Conservation (phyloP, 202 grass and related monocot species). For the Zizania palustris region DNA sequence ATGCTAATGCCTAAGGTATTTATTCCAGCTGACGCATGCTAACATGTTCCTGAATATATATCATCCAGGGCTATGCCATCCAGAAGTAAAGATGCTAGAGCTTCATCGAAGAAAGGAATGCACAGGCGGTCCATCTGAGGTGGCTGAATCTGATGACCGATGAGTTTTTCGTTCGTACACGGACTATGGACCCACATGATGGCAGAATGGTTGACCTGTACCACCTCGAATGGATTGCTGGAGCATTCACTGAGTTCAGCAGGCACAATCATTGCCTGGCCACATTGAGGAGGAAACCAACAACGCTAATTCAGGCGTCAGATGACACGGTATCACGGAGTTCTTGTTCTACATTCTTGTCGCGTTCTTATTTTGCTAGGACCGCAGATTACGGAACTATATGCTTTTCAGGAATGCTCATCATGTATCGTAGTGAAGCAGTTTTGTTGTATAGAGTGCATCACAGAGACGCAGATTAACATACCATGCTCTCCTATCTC, state of each 20-base stretch:
- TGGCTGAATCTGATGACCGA: slow-evolving; percentile 57
- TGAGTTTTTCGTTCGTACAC: slow-evolving; percentile 38
- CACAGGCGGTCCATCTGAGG: slow-evolving; percentile 57
- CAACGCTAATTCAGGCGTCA: slow-evolving; percentile 22
- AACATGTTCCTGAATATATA: slow-evolving; percentile 31
- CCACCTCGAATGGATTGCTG: slow-evolving; percentile 25
- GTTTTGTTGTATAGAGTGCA: slow-evolving; percentile 57
- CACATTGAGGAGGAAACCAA: slow-evolving; percentile 22
- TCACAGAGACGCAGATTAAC: slow-evolving; percentile 5
- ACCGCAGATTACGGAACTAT: neutral
- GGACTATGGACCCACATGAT: slow-evolving; percentile 28
- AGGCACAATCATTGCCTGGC: slow-evolving; percentile 39
- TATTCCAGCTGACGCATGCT: slow-evolving; percentile 25
- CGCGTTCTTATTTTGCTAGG: slow-evolving; percentile 3
- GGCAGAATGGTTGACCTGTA: slow-evolving; percentile 37
- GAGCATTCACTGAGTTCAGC: slow-evolving; percentile 37
- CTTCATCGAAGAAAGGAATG: slow-evolving; percentile 88
- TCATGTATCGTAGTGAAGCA: neutral
- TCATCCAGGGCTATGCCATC: slow-evolving; percentile 78
- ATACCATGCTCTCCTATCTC: neutral
- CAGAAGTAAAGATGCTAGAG: slow-evolving; percentile 88
- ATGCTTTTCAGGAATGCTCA: neutral
- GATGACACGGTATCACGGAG: slow-evolving; percentile 10
- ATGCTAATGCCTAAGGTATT: slow-evolving; percentile 7
- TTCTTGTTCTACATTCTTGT: slow-evolving; percentile 1